These are phyloP conservation scores for Nothophytophthora sp. DNA, from an alignment of 352 stramenopile species.

Conservation along the genomic window DNA sequence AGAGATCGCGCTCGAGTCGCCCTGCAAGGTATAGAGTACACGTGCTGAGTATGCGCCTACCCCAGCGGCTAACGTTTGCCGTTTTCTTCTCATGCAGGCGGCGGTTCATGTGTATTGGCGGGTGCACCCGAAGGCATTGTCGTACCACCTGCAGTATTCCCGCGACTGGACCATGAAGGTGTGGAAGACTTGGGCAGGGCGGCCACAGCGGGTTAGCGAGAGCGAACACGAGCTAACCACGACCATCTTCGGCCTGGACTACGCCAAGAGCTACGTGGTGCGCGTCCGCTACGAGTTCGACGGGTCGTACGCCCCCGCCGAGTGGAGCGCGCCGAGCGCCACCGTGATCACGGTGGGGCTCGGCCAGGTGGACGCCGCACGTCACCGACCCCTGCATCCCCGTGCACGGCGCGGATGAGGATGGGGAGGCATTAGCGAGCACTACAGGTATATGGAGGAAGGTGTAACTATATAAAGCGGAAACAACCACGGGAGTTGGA, in stretches of 20 bases:
- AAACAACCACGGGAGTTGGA: too few species aligned
- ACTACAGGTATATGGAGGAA: too few species aligned
- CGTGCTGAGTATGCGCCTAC: too few species aligned
- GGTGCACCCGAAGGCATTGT: conserved; percentile 48
- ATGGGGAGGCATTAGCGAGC: background rate
- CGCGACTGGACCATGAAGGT: conserved; percentile 77
- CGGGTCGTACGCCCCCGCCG: conserved; percentile 34
- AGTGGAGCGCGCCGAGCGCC: conserved; percentile 63
- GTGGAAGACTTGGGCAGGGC: conserved; percentile 76
- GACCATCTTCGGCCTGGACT: conserved; percentile 71
- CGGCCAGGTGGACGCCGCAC: conserved; percentile 27
- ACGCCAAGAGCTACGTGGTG: conserved; percentile 74
- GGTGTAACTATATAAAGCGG: too few species aligned
- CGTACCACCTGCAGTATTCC: conserved; percentile 71
- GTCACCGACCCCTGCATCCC: conserved; percentile 21
- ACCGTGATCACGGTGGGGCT: conserved; percentile 52
- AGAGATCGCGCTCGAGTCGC: conserved; percentile 53
- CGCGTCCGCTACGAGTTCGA: conserved; percentile 72
- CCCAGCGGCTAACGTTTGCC: too few species aligned
- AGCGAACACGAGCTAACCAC: conserved; percentile 61
- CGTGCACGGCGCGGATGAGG: conserved; percentile 16
- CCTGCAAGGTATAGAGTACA: conserved; percentile 66
- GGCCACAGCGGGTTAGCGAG: conserved; percentile 40
- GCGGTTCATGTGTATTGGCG: conserved; percentile 64
- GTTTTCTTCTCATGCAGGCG: too few species aligned